Conservation (phyloP, 139 green algal species). For the Closterium sp. region DNA sequence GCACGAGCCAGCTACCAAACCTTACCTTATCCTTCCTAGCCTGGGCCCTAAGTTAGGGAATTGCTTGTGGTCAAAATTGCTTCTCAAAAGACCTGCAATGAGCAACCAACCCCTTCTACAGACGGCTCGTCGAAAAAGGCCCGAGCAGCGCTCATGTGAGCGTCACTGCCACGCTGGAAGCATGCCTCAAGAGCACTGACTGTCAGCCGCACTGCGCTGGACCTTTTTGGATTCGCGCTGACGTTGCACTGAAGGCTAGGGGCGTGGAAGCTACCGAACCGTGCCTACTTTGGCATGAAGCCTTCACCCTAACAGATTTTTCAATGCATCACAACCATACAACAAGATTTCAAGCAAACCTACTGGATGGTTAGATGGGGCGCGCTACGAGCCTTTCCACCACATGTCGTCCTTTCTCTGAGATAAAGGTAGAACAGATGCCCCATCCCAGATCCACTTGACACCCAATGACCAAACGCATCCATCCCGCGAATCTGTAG, state of each 20-base stretch:
- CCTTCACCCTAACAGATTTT: background rate
- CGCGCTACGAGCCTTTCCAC: background rate
- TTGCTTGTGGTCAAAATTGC: background rate
- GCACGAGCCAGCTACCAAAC: background rate
- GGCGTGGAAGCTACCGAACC: too few species aligned
- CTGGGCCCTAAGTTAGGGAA: background rate
- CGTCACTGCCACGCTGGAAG: background rate
- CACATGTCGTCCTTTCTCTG: background rate
- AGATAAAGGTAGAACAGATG: background rate
- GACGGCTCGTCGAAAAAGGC: background rate
- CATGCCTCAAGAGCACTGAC: too few species aligned
- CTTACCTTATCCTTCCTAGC: background rate
- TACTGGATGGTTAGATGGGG: background rate
- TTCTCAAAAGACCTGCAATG: background rate
- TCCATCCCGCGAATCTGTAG: too few species aligned
- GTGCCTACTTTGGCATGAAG: too few species aligned
- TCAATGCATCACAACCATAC: background rate
- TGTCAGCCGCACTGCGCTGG: background rate
- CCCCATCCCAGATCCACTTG: background rate
- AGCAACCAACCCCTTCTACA: background rate
- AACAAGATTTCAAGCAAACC: background rate
- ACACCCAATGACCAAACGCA: too few species aligned
- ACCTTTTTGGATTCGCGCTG: background rate
- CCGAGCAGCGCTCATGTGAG: background rate
- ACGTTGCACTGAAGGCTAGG: background rate